Percentiles rank a stretch among this genome's conserved stretches.
phyloP scores from a whole-genome alignment of 2,329 filamentous ascomycete genomes.

The Fusarium nodosum region DNA sequence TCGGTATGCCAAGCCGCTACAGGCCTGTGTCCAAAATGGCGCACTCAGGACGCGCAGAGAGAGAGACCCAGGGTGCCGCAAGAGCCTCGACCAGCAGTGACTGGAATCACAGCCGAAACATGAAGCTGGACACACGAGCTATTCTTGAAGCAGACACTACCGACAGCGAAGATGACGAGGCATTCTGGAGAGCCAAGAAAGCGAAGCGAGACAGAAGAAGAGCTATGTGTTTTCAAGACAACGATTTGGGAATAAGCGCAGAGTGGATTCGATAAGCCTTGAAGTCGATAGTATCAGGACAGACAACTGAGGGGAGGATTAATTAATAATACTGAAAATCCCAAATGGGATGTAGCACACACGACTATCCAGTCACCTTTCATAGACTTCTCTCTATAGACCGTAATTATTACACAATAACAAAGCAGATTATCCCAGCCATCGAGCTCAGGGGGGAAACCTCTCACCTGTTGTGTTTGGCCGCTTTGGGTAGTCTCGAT shows the following conservation, averaged over 20 bases:
- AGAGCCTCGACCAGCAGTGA: neutral
- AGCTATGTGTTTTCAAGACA: slow-evolving; percentile 26
- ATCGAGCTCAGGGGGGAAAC: too few relatives aligned
- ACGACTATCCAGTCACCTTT: neutral
- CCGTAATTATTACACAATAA: neutral
- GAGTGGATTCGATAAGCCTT: slow-evolving; percentile 15
- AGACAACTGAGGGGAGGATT: neutral
- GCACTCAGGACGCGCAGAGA: neutral
- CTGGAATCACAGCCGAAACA: neutral
- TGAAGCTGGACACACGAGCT: neutral
- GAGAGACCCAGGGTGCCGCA: neutral
- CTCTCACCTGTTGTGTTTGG: neutral
- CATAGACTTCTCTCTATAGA: neutral
- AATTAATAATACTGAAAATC: neutral
- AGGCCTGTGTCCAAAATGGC: slow-evolving; percentile 29
- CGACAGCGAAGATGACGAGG: slow-evolving; percentile 24
- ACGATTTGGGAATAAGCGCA: slow-evolving; percentile 12
- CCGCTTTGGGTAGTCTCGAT: neutral
- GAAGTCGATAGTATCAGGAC: neutral
- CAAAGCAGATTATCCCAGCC: neutral
- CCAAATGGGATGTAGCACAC: neutral
- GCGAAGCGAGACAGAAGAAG: slow-evolving; percentile 33
- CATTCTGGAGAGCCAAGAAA: slow-evolving; percentile 30
- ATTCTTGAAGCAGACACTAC: slow-evolving; percentile 11
- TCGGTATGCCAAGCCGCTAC: slow-evolving; percentile 38